These are phyloP conservation scores for Ceratobasidium sp. DNA, from an alignment of 1,284 basidiomycete species.

Conservation along the genomic window DNA sequence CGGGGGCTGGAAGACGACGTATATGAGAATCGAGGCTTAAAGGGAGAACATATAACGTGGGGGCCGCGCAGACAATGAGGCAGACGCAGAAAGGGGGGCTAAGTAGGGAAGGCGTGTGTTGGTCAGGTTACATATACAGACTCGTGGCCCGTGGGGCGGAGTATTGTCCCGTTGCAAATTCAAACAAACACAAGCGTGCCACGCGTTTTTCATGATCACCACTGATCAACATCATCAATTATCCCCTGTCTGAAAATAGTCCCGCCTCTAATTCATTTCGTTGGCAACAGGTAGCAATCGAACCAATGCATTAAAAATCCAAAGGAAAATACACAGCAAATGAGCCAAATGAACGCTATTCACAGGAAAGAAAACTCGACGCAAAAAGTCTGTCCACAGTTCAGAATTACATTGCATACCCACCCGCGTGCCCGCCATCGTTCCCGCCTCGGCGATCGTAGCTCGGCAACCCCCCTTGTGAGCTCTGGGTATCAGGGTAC, in stretches of 20 bases:
- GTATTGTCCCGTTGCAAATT: constrained; percentile 10
- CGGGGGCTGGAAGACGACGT: constrained; percentile 7
- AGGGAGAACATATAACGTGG: constrained; percentile 40
- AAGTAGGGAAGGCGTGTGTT: constrained; percentile 27
- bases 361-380: constrained; percentile 4
- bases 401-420: constrained; percentile 31
- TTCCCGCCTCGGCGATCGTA: constrained; percentile 28
- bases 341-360: neutral
- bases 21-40: constrained; percentile 38
- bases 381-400: constrained; percentile 1
- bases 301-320: constrained; percentile 25
- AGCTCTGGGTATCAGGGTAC: constrained; percentile 9
- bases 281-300: constrained; percentile 6
- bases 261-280: neutral
- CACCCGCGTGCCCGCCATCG: constrained; percentile 27
- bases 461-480: neutral
- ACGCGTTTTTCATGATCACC: neutral
- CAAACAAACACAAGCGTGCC: constrained; percentile 1
- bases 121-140: constrained; percentile 32
- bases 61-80: constrained; percentile 18
- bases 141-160: constrained; percentile 15
- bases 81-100: constrained; percentile 37
- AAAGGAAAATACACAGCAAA: constrained; percentile 31
- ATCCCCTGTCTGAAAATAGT: constrained; percentile 21
- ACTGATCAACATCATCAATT: constrained; percentile 16